A percentile compares a stretch with the other conserved stretches of the same genome.
These are phyloP conservation scores for Pisolithus marmoratus DNA, from an alignment of 768 basidiomycete genomes.

Conservation along the genomic window DNA sequence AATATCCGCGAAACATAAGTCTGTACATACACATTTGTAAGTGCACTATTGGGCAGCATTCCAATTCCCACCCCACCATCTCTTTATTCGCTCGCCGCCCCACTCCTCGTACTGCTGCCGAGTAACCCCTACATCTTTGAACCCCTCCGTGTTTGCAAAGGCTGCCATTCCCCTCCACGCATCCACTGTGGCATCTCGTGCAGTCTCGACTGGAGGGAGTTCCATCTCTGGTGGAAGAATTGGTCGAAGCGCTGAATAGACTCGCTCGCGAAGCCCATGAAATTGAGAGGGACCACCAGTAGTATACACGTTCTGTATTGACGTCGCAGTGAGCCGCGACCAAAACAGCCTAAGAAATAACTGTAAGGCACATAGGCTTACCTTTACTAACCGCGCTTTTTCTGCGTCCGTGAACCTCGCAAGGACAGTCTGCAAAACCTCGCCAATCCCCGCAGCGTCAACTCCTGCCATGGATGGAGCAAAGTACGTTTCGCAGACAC, in stretches of 20 bases:
- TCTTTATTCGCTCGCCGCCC: conserved; percentile 80
- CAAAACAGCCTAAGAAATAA: background rate
- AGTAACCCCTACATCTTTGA: conserved; percentile 54
- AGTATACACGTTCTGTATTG: conserved; percentile 74
- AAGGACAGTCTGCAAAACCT: conserved; percentile 82
- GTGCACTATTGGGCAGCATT: conserved; percentile 31
- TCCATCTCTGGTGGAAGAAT: conserved; percentile 80
- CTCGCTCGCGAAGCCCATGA: conserved; percentile 59
- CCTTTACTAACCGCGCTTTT: conserved; percentile 70
- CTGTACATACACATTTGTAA: no score
- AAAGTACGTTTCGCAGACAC: conserved; percentile 91
- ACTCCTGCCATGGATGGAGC: conserved; percentile 91
- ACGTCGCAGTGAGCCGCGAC: background rate
- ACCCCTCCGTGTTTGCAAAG: conserved; percentile 55
- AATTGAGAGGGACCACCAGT: conserved; percentile 79
- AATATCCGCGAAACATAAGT: no score
- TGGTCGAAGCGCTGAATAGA: conserved; percentile 73
- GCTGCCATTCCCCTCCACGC: conserved; percentile 93
- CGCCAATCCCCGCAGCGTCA: conserved; percentile 92
- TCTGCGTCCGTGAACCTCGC: conserved; percentile 63
- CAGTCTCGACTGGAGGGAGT: conserved; percentile 50
- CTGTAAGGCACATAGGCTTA: conserved; percentile 24
- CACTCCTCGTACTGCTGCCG: conserved; percentile 84
- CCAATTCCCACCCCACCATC: conserved; percentile 94
- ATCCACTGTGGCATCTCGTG: conserved; percentile 63